phyloP scores from a whole-genome alignment of 257 asterid species.

The Rehmannia glutinosa region DNA sequence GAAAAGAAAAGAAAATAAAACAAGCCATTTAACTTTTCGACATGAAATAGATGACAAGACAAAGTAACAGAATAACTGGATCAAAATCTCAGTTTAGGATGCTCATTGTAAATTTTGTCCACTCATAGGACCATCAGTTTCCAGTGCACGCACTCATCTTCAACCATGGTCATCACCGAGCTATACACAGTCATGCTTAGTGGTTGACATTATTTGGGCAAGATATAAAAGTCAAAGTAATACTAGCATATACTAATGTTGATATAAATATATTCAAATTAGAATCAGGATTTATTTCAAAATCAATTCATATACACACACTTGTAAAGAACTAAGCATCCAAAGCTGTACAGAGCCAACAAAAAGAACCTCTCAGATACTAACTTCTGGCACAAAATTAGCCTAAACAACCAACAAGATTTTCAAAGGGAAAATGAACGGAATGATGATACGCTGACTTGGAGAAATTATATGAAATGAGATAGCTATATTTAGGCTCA shows the following conservation, averaged over 20 bases:
- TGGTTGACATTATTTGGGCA: neutral
- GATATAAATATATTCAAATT: neutral
- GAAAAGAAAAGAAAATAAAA: neutral
- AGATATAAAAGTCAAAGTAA: constrained; percentile 4
- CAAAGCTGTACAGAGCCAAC: constrained; percentile 59
- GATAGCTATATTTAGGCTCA: constrained; percentile 49
- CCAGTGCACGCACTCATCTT: neutral
- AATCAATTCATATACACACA: constrained; percentile 30
- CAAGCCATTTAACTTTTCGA: neutral
- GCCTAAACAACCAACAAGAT: constrained; percentile 37
- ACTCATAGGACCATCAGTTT: neutral
- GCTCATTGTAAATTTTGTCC: neutral
- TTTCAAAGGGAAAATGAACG: constrained; percentile 19
- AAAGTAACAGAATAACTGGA: too few relatives aligned
- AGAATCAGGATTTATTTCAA: constrained; percentile 23
- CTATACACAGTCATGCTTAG: constrained; percentile 2
- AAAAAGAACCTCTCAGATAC: constrained; percentile 32
- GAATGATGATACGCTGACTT: constrained; percentile 34
- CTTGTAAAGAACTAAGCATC: too few relatives aligned
- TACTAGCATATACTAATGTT: constrained; percentile 3
- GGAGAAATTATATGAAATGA: constrained; percentile 30
- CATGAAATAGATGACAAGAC: too few relatives aligned
- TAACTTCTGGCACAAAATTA: constrained; percentile 38
- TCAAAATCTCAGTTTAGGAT: neutral
- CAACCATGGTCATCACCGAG: neutral